A percentile compares a stretch with the other conserved stretches of the same genome.
Conservation (phyloP, 768 basidiomycete genomes). For the Boletus barrowsii region DNA sequence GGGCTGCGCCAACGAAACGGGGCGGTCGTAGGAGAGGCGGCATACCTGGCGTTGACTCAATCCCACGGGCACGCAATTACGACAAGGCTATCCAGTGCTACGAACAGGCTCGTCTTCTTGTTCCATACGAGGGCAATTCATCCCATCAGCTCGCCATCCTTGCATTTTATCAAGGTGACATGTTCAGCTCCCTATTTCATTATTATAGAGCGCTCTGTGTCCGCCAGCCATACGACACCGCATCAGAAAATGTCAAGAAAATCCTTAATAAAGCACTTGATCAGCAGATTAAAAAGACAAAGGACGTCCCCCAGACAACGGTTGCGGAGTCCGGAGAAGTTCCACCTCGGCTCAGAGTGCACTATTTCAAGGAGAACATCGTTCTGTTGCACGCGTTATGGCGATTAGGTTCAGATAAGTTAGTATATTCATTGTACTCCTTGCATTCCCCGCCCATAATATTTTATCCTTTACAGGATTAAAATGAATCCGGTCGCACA, state of each 20-base stretch:
- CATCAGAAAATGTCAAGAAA: slow-evolving; percentile 77
- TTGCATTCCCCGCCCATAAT: slow-evolving; percentile 3
- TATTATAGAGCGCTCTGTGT: slow-evolving; percentile 93
- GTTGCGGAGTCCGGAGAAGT: slow-evolving; percentile 31
- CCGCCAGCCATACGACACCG: slow-evolving; percentile 80
- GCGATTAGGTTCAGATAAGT: slow-evolving; percentile 58
- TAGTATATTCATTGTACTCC: slow-evolving; percentile 20
- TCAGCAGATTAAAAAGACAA: slow-evolving; percentile 47
- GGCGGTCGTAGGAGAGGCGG: slow-evolving; percentile 51
- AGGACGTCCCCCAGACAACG: slow-evolving; percentile 36
- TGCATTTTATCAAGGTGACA: slow-evolving; percentile 78
- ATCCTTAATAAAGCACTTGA: slow-evolving; percentile 67
- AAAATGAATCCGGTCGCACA: slow-evolving; percentile 50
- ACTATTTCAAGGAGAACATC: slow-evolving; percentile 68
- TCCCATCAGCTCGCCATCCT: slow-evolving; percentile 96
- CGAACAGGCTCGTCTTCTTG: slow-evolving; percentile 75
- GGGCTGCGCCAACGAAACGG: slow-evolving; percentile 33
- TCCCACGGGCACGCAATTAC: slow-evolving; percentile 64
- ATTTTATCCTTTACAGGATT: slow-evolving; percentile 5
- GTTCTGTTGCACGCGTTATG: slow-evolving; percentile 77
- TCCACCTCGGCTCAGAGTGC: slow-evolving; percentile 53
- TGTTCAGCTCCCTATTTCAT: slow-evolving; percentile 75
- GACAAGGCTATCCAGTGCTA: slow-evolving; percentile 78
- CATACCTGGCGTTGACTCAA: slow-evolving; percentile 38
- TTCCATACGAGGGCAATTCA: slow-evolving; percentile 89